Base-by-base conservation (phyloP, 2,329 filamentous ascomycete genomes). In the Gaeumannomyces sp. region DNA sequence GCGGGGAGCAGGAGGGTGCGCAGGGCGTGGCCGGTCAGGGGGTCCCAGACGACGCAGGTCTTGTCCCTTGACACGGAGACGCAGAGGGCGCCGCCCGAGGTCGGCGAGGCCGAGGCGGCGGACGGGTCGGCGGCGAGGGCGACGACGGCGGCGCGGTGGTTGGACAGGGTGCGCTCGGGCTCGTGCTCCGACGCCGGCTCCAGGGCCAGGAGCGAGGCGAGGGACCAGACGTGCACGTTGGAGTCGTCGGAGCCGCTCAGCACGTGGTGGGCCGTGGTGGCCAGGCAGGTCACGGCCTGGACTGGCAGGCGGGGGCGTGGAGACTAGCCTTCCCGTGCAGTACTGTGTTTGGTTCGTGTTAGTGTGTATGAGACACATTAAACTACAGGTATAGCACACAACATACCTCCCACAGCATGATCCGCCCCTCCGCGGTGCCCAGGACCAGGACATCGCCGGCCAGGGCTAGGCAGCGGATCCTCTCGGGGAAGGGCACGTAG, bases 11-110 rank as follows among this genome's bases (percentile, higher is more conserved):
- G 82, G 68, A 96, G 87, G 4, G 93, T 98, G 59, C 93, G 87
- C 65, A 98, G 79, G 14, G 89, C 81, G 66, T 86, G 85, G 56
- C 92, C 92, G 0, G 87, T 91, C 67, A 88, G 86, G 74, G 96
- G 96, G 77, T 98, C 93, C 95, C 95, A 99, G 66, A 96, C 82
- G 71, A 97, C 89, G 70, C 92, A 92, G 10, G 92, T 95, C 76
- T 91, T 93, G 78, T 98, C 95, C 70, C 86, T 88, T 69, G 92
- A 92, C 8, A 89, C 86, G 3, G 94, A 96, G 27, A 97, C 84
- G 66, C 90, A 93, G 67, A 98, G 87, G 50, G 53, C 22, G 56
- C 53, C n/a, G 29, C 62, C 62, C 16, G 38, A 27, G 22, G 45
- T 29, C 2, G 45, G 14, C 4, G 38, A 28, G 28, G 61, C 33